Evolutionary conservation across 140 eudicot genomes (phyloP).

Genomic region (Stevia rebaudiana): DNA sequence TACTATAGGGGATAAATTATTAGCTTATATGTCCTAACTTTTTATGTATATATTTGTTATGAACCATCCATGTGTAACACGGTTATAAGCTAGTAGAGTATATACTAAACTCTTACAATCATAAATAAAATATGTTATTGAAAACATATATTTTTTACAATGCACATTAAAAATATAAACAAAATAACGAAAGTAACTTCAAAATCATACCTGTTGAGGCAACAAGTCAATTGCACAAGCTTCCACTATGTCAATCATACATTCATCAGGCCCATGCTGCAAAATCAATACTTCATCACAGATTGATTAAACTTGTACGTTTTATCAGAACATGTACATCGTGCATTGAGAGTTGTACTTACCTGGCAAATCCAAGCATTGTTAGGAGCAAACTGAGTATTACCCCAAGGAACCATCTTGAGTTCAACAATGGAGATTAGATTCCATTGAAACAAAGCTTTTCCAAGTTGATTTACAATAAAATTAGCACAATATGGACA

Average conservation of each 20-base stretch:
- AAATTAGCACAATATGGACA: slow-evolving; percentile 73
- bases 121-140: too few species aligned
- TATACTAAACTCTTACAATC: too few species aligned
- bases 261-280: slow-evolving; percentile 86
- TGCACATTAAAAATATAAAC: background rate
- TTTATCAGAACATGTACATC: background rate
- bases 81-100: too few species aligned
- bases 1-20: too few species aligned
- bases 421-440: slow-evolving; percentile 61
- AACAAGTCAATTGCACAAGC: slow-evolving; percentile 67
- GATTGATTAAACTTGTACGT: background rate
- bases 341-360: slow-evolving; percentile 9
- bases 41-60: too few species aligned
- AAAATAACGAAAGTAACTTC: background rate
- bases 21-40: too few species aligned
- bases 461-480: slow-evolving; percentile 58
- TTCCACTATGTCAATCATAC: slow-evolving; percentile 56
- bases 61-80: too few species aligned
- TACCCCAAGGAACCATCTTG: slow-evolving; percentile 81
- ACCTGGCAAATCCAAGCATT: slow-evolving; percentile 68
- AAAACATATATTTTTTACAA: too few species aligned
- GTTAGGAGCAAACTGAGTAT: slow-evolving; percentile 48
- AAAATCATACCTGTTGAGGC: slow-evolving; percentile 49
- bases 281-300: background rate
- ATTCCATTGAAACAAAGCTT: slow-evolving; percentile 44